Evolutionary conservation across 2,329 filamentous ascomycete genomes (phyloP).

Genomic region (Coleophoma crateriformis): DNA sequence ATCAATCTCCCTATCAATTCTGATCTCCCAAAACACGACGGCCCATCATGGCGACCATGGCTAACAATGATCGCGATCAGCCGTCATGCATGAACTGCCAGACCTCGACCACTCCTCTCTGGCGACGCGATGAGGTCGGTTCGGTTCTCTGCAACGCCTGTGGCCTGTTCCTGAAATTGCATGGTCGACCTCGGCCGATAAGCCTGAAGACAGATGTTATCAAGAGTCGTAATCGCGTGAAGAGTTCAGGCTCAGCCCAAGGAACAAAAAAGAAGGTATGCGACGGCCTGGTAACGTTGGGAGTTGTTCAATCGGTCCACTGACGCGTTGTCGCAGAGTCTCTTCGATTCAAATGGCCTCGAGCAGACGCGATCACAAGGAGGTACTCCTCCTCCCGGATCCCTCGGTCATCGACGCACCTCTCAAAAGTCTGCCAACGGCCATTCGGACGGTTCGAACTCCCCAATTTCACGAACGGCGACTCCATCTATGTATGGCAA

Average conservation of each 20-base stretch:
- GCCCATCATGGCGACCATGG: constrained; percentile 46
- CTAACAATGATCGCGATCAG: constrained; percentile 53
- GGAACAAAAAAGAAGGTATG: constrained; percentile 79
- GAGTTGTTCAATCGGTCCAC: not conserved
- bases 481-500: constrained; percentile 73
- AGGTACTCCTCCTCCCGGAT: constrained; percentile 43
- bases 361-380: constrained; percentile 49
- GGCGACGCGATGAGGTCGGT: constrained; percentile 94
- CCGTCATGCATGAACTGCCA: constrained; percentile 94
- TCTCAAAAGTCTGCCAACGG: constrained; percentile 70
- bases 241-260: constrained; percentile 70
- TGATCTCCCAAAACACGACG: constrained; percentile 4
- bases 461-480: constrained; percentile 72
- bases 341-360: constrained; percentile 52
- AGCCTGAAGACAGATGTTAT: constrained; percentile 99
- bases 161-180: constrained; percentile 93
- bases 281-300: constrained; percentile 2
- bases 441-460: constrained; percentile 68
- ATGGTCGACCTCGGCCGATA: constrained; percentile 87
- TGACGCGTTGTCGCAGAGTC: constrained; percentile 22
- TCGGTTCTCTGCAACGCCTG: constrained; percentile 98
- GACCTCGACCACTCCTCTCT: constrained; percentile 92
- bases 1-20: constrained; percentile 7
- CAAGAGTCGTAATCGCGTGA: constrained; percentile 97
- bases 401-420: constrained; percentile 54